Percentiles rank a stretch among this genome's conserved stretches.
Conservation (phyloP, 345 rosid species). For the Ceriops decandra region DNA sequence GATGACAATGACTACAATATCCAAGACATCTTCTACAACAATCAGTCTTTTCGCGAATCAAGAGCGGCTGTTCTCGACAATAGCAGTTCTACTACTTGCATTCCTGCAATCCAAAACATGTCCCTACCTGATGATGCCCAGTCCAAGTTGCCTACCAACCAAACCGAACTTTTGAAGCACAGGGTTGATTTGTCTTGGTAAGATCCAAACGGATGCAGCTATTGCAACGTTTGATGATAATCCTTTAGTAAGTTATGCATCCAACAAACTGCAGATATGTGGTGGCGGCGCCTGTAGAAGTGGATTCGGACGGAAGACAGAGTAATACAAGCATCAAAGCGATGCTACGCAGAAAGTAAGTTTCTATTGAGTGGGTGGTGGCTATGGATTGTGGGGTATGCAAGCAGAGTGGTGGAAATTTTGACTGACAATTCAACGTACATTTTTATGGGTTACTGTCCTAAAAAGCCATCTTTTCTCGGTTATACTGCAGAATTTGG, state of each 20-base stretch:
- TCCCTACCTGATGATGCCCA: slow-evolving; percentile 11
- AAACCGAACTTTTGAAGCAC: slow-evolving; percentile 10
- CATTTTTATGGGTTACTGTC: neutral
- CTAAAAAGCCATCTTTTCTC: neutral
- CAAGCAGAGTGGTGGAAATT: neutral
- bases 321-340: neutral
- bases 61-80: slow-evolving; percentile 14
- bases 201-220: neutral
- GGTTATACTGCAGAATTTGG: too few relatives aligned
- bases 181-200: slow-evolving; percentile 12
- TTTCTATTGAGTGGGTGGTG: slow-evolving; percentile 42
- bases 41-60: slow-evolving; percentile 39
- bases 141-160: slow-evolving; percentile 1
- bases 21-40: slow-evolving; percentile 23
- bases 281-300: slow-evolving; percentile 32
- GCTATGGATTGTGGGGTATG: slow-evolving; percentile 43
- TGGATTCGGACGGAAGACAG: neutral
- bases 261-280: slow-evolving; percentile 9
- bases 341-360: slow-evolving; percentile 19
- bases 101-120: slow-evolving; percentile 23
- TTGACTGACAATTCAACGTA: too few relatives aligned
- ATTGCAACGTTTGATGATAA: slow-evolving; percentile 20
- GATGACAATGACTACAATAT: slow-evolving; percentile 17
- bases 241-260: slow-evolving; percentile 23
- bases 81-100: neutral